A percentile compares a stretch with the other conserved stretches of the same genome.
These are phyloP conservation scores for Taiwanofungus camphoratus DNA, from an alignment of 1,284 basidiomycete species.

Conservation along the genomic window DNA sequence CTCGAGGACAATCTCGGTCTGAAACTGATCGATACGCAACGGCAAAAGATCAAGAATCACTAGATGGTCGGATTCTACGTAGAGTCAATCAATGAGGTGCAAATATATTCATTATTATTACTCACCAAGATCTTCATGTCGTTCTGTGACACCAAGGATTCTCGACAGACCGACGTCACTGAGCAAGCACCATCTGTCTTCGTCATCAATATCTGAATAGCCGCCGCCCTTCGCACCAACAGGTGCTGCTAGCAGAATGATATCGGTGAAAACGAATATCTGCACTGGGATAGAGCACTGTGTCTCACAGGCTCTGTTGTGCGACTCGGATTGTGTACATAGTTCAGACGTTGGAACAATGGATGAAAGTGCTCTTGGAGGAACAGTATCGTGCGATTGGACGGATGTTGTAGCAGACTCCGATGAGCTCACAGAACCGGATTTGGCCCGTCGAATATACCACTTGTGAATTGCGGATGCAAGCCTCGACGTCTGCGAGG, in stretches of 20 bases:
- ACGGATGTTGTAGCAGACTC: constrained; percentile 31
- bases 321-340: constrained; percentile 7
- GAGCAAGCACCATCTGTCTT: constrained; percentile 38
- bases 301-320: background rate
- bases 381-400: constrained; percentile 20
- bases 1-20: constrained; percentile 34
- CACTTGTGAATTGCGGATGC: constrained; percentile 38
- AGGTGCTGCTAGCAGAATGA: constrained; percentile 38
- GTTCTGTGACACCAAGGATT: constrained; percentile 44
- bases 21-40: constrained; percentile 36
- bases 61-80: constrained; percentile 23
- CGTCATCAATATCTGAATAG: constrained; percentile 26
- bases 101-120: background rate
- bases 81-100: background rate
- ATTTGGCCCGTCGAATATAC: constrained; percentile 36
- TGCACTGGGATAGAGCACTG: constrained; percentile 21
- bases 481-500: constrained; percentile 27
- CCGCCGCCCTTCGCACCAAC: constrained; percentile 10
- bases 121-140: constrained; percentile 15
- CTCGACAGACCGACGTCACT: constrained; percentile 51
- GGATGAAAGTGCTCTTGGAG: too few relatives aligned
- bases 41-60: constrained; percentile 53
- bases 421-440: constrained; percentile 42
- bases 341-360: constrained; percentile 14
- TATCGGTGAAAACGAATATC: constrained; percentile 48